Conservation (phyloP, 169 alveolate genomes). For the Condylostoma magnum region DNA sequence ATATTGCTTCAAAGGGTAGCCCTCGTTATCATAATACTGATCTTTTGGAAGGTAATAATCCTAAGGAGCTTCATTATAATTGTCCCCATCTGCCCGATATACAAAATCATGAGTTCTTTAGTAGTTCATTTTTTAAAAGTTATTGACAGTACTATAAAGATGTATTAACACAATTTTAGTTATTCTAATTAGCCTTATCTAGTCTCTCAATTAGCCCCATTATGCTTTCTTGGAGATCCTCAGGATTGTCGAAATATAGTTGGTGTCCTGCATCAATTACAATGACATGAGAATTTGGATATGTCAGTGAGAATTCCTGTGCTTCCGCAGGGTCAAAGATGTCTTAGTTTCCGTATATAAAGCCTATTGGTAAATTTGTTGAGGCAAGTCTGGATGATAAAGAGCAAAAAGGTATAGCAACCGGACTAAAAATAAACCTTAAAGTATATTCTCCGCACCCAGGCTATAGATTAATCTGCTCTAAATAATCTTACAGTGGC, state of each 20-base stretch:
- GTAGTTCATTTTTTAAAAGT: too few species aligned
- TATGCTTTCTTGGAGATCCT: neutral
- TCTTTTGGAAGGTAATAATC: too few species aligned
- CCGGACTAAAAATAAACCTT: constrained; percentile 8
- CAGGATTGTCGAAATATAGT: constrained; percentile 30
- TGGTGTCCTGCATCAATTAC: constrained; percentile 8
- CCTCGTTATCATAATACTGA: too few species aligned
- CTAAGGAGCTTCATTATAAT: too few species aligned
- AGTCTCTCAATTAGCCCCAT: too few species aligned
- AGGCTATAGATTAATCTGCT: constrained; percentile 21
- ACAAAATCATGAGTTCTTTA: too few species aligned
- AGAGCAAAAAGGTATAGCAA: neutral
- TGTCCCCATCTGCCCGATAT: too few species aligned
- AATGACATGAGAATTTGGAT: neutral
- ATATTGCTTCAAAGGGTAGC: too few species aligned
- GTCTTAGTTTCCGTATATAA: constrained; percentile 15
- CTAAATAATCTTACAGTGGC: neutral
- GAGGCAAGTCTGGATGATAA: neutral
- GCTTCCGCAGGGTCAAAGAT: constrained; percentile 6
- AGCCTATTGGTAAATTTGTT: neutral
- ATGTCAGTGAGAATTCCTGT: neutral
- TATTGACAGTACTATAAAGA: too few species aligned
- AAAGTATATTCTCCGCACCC: constrained; percentile 14
- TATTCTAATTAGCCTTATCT: too few species aligned
- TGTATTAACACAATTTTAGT: too few species aligned